phyloP scores from a whole-genome alignment of 257 asterid species.

The Solanum arcanum region DNA sequence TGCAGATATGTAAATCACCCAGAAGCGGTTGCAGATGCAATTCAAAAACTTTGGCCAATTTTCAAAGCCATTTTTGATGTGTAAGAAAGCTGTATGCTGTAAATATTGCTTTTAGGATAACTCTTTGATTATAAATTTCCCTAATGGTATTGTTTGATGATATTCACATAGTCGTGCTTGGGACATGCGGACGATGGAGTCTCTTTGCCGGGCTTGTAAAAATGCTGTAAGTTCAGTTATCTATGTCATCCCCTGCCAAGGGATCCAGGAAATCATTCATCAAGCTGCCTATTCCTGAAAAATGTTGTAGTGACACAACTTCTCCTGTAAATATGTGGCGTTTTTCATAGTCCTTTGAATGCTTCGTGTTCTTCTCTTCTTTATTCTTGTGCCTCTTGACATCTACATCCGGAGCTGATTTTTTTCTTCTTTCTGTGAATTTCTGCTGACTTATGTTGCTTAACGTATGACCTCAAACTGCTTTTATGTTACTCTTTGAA shows the following conservation, averaged over 20 bases:
- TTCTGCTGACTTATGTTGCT: background rate
- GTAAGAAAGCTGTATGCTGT: conserved; percentile 31
- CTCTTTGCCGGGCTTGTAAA: conserved; percentile 98
- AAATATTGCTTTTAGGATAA: background rate
- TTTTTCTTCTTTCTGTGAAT: background rate
- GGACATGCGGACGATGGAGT: conserved; percentile 99
- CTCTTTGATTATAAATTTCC: background rate
- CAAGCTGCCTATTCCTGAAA: background rate
- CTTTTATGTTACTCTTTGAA: background rate
- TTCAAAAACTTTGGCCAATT: conserved; percentile 93
- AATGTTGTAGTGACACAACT: background rate
- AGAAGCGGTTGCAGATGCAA: conserved; percentile 97
- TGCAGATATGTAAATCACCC: conserved; percentile 92
- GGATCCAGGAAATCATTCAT: background rate
- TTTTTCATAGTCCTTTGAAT: background rate
- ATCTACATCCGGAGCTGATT: background rate
- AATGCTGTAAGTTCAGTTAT: conserved; percentile 65
- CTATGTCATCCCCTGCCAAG: background rate
- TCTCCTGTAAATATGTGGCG: background rate
- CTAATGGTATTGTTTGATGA: background rate
- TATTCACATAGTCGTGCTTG: conserved; percentile 77
- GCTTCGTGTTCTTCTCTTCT: background rate
- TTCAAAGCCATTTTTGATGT: conserved; percentile 88
- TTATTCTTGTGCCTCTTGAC: background rate
- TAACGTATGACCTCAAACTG: background rate